Evolutionary conservation across 2,329 filamentous ascomycete species (phyloP).

Genomic region (Huntiella savannae): DNA sequence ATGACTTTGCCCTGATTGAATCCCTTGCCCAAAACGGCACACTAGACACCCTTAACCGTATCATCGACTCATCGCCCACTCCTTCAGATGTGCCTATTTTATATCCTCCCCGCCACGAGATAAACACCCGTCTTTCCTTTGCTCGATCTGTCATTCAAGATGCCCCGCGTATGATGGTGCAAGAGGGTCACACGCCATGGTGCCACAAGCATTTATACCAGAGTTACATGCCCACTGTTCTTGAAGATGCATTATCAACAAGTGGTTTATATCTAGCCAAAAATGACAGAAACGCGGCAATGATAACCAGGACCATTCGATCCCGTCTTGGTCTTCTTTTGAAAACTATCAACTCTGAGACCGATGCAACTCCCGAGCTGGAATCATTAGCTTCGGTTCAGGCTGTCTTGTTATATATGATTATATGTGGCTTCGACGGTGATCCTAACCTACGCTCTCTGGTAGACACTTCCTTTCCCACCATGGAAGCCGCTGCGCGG

Average conservation of each 20-base stretch:
- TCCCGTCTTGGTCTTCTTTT: conserved; percentile 25
- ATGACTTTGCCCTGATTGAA: too few relatives aligned
- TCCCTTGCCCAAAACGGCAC: too few relatives aligned
- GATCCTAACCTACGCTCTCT: conserved; percentile 19
- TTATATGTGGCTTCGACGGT: conserved; percentile 27
- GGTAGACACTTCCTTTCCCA: conserved; percentile 16
- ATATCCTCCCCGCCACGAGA: conserved; percentile 13
- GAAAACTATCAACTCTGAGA: conserved; percentile 15
- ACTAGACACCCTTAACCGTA: too few relatives aligned
- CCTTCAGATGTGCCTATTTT: too few relatives aligned
- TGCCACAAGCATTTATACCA: conserved; percentile 31
- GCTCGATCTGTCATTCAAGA: conserved; percentile 33
- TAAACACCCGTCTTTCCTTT: conserved; percentile 20
- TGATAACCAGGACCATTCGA: conserved; percentile 31
- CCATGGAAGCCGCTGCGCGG: conserved; percentile 1
- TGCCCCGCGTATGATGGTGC: conserved; percentile 28
- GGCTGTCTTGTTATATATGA: conserved; percentile 26
- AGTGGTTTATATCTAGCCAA: conserved; percentile 34
- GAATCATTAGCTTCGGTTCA: conserved; percentile 22
- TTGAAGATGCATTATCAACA: conserved; percentile 33
- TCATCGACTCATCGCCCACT: too few relatives aligned
- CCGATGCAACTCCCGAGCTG: conserved; percentile 14
- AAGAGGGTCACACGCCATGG: conserved; percentile 32
- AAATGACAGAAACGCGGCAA: conserved; percentile 26
- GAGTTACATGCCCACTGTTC: conserved; percentile 29